Base-by-base conservation (phyloP, 192 early-diverging fungal genomes). In the Coemansia sp. region DNA sequence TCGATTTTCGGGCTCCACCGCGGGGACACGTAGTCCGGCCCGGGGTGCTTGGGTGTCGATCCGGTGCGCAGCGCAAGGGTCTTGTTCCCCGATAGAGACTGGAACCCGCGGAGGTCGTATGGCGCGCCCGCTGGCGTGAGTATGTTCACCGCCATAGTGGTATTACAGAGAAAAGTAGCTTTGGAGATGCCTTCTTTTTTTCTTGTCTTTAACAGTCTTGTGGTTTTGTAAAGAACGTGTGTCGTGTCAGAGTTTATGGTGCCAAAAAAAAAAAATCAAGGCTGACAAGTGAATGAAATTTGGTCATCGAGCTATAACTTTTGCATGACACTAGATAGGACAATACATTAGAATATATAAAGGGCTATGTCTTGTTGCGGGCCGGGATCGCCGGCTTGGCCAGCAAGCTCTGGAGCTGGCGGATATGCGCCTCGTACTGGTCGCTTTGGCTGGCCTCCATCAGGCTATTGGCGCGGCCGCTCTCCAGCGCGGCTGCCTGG, bases 1-100 rank as follows among this genome's bases (percentile, higher is more conserved):
- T 77, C 73, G 14, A 70, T 60, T 2, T 46, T 52, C 0, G 73
- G 73, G 22, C 68, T 62, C 73, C 73, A 77, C 18, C 40, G 67
- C 9, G 73, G 64, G 6, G 53, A 27, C 25, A 70, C 54, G 18
- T 69, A 66, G 14, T 57, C 45, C n/a, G 29, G 5, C 6, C 14
- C 21, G 1, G 14, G 52, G 14, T 67, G 56, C 44, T 59, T 64
- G 12, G 56, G n/a, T 9, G 48, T 45, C 4, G 48, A 43, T 25
- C 73, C 67, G 0, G 73, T 14, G n/a, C 73, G 73, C 38, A 77
- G 27, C 5, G 30, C 24, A 0, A 77, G 56, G 5, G 67, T 35
- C 23, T 60, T 28, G 25, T 56, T 59, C 5, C 52, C 60, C 10
- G 67, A 62, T 28, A 77, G 67, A 11, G 73, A 69, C 53, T 58